Conservation (phyloP, 495 filamentous ascomycete genomes). For the Penicillium coffeae region DNA sequence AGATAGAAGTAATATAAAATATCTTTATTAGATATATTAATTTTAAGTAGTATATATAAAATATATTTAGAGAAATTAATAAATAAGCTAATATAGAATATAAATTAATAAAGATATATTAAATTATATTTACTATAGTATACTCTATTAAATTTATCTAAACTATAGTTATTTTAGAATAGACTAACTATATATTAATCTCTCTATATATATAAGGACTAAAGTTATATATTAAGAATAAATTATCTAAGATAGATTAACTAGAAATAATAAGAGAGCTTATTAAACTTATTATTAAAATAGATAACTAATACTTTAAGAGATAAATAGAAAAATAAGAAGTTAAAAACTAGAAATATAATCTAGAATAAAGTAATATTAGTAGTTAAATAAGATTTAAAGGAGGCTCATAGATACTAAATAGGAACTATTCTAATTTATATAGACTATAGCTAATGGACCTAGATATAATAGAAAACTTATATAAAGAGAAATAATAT, state of each 20-base stretch:
- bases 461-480: not conserved
- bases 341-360: not conserved
- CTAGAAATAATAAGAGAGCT: not conserved
- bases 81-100: not conserved
- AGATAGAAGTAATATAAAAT: not conserved
- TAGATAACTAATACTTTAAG: not conserved
- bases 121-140: not conserved
- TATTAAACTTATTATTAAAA: not conserved
- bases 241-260: not conserved
- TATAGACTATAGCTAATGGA: not conserved
- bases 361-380: not conserved
- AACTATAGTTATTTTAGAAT: not conserved
- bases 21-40: not conserved
- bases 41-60: not conserved
- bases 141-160: not conserved
- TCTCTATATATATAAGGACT: not conserved
- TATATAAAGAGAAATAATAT: not conserved
- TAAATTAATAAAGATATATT: not conserved
- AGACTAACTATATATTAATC: not conserved
- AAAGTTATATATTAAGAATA: not conserved
- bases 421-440: no score
- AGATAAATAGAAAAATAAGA: not conserved
- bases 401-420: no score
- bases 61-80: not conserved
- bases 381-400: no score